These are phyloP conservation scores for Claviceps monticola DNA, from an alignment of 2,329 filamentous ascomycete species.

Conservation along the genomic window DNA sequence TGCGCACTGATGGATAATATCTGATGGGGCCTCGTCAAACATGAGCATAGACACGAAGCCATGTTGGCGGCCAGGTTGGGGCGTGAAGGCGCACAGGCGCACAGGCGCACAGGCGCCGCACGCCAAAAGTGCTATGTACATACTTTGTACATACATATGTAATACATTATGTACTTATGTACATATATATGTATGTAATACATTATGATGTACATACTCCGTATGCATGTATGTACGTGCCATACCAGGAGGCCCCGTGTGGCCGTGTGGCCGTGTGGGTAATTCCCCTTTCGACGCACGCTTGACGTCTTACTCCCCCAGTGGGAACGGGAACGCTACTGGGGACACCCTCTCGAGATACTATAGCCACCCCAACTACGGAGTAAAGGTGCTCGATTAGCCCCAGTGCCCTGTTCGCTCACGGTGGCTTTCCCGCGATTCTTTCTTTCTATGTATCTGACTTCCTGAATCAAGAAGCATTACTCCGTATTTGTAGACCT, in stretches of 20 bases:
- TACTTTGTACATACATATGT: too few relatives aligned
- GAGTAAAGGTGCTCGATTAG: neutral
- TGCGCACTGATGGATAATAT: neutral
- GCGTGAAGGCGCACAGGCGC: slow-evolving; percentile 1
- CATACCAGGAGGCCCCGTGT: neutral
- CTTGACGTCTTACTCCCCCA: neutral
- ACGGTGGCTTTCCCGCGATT: slow-evolving; percentile 12
- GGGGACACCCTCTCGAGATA: neutral
- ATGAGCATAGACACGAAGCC: neutral
- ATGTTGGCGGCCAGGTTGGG: slow-evolving; percentile 3
- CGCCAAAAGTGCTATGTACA: slow-evolving; percentile 1
- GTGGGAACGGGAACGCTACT: neutral
- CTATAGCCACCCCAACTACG: neutral
- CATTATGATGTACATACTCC: too few relatives aligned
- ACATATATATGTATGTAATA: too few relatives aligned
- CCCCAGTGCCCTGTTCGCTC: slow-evolving; percentile 2
- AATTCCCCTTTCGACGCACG: neutral
- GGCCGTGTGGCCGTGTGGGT: neutral
- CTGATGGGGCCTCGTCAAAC: neutral
- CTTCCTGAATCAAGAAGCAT: slow-evolving; percentile 13
- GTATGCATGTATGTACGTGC: too few relatives aligned
- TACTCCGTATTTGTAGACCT: slow-evolving; percentile 2
- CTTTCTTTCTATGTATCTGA: slow-evolving; percentile 16
- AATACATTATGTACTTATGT: too few relatives aligned
- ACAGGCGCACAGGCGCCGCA: slow-evolving; percentile 3